These are phyloP conservation scores for Pilobolus umbonatus DNA, from an alignment of 192 early-diverging fungal genomes.

Conservation along the genomic window DNA sequence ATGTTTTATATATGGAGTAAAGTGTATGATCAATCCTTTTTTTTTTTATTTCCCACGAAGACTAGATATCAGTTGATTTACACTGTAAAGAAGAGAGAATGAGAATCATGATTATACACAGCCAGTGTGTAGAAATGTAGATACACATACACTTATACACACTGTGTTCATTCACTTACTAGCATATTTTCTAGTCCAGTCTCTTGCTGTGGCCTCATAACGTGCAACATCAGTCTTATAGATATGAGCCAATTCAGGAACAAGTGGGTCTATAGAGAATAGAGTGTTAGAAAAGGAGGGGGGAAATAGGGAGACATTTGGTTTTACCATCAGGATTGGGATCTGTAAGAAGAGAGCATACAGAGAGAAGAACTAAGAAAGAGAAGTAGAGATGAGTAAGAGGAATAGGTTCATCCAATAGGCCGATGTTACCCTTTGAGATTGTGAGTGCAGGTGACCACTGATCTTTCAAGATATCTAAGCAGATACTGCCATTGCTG, in stretches of 20 bases:
- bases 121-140: background rate
- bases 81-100: background rate
- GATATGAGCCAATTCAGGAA: conserved; percentile 95
- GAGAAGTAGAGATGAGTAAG: background rate
- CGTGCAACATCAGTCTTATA: conserved; percentile 92
- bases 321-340: conserved; percentile 77
- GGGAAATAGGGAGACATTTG: background rate
- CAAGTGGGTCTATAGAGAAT: conserved; percentile 80
- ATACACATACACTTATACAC: no score
- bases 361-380: conserved; percentile 82
- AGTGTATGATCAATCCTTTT: background rate
- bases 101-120: background rate
- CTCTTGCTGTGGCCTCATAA: conserved; percentile 86
- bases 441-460: conserved; percentile 99
- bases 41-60: conserved; percentile 2
- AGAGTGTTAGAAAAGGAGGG: no score
- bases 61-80: conserved; percentile 3
- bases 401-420: background rate
- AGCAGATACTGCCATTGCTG: conserved; percentile 95
- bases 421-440: conserved; percentile 69
- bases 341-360: conserved; percentile 97
- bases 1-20: no score
- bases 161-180: conserved; percentile 21
- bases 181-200: conserved; percentile 94
- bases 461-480: conserved; percentile 98